A percentile compares a stretch with the other conserved stretches of the same genome.
These are phyloP conservation scores for Chloromonas sp. DNA, from an alignment of 163 green algal genomes.

Conservation along the genomic window DNA sequence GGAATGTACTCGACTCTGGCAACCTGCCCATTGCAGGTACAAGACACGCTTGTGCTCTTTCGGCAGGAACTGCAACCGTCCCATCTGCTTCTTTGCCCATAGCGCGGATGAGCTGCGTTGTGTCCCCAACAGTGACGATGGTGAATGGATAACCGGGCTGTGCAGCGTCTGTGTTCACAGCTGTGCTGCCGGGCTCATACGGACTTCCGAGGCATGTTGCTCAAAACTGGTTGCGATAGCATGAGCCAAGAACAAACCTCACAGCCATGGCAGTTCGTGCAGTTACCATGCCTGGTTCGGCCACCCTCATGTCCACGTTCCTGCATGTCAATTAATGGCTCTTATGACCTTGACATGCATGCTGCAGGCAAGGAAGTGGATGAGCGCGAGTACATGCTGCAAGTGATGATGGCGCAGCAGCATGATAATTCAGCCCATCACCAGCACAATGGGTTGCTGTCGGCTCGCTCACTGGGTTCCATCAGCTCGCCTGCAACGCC, in stretches of 20 bases:
- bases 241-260: too few relatives aligned
- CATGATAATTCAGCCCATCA: not conserved
- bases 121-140: not conserved
- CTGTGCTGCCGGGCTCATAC: too few relatives aligned
- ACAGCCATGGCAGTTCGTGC: too few relatives aligned
- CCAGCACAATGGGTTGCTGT: too few relatives aligned
- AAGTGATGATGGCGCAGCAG: not conserved
- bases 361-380: not conserved
- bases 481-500: not conserved
- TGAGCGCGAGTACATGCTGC: not conserved
- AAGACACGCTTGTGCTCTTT: constrained; percentile 48
- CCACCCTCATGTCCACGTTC: too few relatives aligned
- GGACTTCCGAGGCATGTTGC: too few relatives aligned
- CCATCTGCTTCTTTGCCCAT: constrained; percentile 62
- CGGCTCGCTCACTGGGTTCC: not conserved
- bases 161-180: too few relatives aligned
- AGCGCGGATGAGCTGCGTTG: constrained; percentile 35
- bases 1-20: too few relatives aligned
- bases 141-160: not conserved
- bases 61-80: constrained; percentile 41
- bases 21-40: constrained; percentile 21
- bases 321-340: too few relatives aligned
- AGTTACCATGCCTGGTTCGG: too few relatives aligned
- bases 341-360: too few relatives aligned
- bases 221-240: too few relatives aligned